phyloP scores from a whole-genome alignment of 441 rosid genomes.

The Gossypium schwendimanii region DNA sequence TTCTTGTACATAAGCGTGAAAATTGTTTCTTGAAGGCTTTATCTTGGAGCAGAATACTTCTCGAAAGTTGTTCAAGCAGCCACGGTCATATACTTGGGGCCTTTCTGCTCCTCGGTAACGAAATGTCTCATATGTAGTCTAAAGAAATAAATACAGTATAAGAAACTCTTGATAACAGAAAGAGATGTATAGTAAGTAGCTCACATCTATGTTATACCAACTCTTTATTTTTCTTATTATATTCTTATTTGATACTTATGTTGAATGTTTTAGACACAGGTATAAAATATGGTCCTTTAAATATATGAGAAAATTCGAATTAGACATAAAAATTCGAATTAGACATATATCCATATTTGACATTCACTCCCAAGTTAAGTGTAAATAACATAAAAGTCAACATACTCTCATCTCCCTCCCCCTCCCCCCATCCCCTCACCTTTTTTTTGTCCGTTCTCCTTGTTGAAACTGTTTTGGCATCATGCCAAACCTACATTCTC shows the following conservation, averaged over 20 bases:
- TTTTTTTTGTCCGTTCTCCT: not conserved
- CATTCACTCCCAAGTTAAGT: not conserved
- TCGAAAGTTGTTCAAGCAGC: constrained; percentile 48
- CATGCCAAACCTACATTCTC: not conserved
- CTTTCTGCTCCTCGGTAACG: constrained; percentile 32
- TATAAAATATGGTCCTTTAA: not conserved
- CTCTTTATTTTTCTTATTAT: not conserved
- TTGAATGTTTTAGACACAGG: not conserved
- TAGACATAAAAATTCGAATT: too few species aligned
- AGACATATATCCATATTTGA: not conserved
- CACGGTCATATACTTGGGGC: constrained; percentile 38
- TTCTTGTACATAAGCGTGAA: constrained; percentile 36
- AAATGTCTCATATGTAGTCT: constrained; percentile 69
- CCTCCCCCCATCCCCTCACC: not conserved
- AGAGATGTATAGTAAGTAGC: not conserved
- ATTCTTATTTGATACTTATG: not conserved
- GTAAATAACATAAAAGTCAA: not conserved
- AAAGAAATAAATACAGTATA: constrained; percentile 18
- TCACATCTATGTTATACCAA: not conserved
- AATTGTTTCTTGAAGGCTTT: constrained; percentile 46
- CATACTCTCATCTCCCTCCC: not conserved
- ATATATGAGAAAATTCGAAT: not conserved
- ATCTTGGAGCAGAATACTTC: constrained; percentile 46
- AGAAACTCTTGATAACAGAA: not conserved
- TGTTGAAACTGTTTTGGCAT: not conserved